Evolutionary conservation across 306 rosid genomes (phyloP).

Genomic region (Casuarina cunninghamiana): DNA sequence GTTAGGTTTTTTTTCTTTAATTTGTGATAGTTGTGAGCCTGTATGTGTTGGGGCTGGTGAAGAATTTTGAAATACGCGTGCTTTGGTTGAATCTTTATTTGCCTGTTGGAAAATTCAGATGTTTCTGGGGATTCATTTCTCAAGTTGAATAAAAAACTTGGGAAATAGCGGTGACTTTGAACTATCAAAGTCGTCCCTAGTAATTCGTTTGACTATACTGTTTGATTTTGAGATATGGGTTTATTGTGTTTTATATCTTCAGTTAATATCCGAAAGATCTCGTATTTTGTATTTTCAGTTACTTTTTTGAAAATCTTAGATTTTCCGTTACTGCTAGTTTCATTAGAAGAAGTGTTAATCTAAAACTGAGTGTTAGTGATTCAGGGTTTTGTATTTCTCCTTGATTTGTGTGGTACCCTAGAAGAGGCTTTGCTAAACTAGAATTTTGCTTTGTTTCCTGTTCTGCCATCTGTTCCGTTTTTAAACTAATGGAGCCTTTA

Average conservation of each 20-base stretch:
- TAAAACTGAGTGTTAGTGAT: not conserved
- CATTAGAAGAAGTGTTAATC: not conserved
- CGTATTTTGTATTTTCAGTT: not conserved
- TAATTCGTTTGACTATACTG: not conserved
- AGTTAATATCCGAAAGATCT: not conserved
- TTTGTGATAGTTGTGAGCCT: not conserved
- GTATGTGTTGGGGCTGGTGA: not conserved
- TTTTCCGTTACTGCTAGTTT: not conserved
- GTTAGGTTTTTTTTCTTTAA: not conserved
- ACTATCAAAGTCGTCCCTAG: not conserved
- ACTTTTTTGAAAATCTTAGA: not conserved
- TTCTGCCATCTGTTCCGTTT: too few relatives aligned
- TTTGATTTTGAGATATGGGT: not conserved
- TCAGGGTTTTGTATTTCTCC: not conserved
- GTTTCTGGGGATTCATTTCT: not conserved
- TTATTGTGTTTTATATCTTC: too few relatives aligned
- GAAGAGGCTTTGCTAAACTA: not conserved
- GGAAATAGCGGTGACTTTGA: not conserved
- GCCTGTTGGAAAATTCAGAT: not conserved
- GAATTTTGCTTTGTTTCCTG: too few relatives aligned
- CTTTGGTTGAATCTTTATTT: not conserved
- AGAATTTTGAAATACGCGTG: not conserved
- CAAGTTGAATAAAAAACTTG: slow-evolving; percentile 1
- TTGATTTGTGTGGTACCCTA: not conserved
- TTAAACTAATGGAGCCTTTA: too few relatives aligned